Evolutionary conservation across 441 rosid genomes (phyloP).

Genomic region (Adansonia gregorii): DNA sequence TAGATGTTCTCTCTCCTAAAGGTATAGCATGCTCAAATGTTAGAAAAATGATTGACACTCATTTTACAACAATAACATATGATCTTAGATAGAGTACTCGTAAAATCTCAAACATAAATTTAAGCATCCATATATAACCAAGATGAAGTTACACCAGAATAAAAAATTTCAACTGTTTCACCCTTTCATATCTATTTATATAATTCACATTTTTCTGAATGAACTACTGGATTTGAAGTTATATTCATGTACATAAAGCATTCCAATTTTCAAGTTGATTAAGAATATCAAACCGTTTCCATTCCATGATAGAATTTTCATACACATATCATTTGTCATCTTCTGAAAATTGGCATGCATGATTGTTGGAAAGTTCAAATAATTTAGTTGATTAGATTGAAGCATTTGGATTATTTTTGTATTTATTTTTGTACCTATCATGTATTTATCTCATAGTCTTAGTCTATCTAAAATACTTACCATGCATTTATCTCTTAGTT

Average conservation of each 20-base stretch:
- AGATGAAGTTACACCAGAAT: neutral
- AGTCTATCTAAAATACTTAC: too few relatives aligned
- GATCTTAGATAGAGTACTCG: neutral
- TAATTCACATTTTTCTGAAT: neutral
- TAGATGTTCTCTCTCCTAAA: neutral
- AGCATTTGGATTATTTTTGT: too few relatives aligned
- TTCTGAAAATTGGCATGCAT: neutral
- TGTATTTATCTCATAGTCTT: too few relatives aligned
- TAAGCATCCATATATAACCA: neutral
- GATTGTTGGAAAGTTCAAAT: neutral
- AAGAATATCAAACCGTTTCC: neutral
- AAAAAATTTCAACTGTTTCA: neutral
- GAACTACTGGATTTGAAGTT: neutral
- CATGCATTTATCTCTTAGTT: too few relatives aligned
- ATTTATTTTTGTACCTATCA: too few relatives aligned
- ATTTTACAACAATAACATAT: neutral
- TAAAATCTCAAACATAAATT: neutral
- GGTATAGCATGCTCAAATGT: neutral
- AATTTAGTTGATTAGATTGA: neutral
- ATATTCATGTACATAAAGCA: neutral
- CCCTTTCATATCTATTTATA: neutral
- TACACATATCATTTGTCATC: neutral
- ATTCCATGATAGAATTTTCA: neutral
- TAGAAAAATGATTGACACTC: constrained; percentile 3
- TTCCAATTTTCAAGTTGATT: neutral